These are phyloP conservation scores for Trichosanthes truncata DNA, from an alignment of 306 rosid genomes.

Conservation along the genomic window DNA sequence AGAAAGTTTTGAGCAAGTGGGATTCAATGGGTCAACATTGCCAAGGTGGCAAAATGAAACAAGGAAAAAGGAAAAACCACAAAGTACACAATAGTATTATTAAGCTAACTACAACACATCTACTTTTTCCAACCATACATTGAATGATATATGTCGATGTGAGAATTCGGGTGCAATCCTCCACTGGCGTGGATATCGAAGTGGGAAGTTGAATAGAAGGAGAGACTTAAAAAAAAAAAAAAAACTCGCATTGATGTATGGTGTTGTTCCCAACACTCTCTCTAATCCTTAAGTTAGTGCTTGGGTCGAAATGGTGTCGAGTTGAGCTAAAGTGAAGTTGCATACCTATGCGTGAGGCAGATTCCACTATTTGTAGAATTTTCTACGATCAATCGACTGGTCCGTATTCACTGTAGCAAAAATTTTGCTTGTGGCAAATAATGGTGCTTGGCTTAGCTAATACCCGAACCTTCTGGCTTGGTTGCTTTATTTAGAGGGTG, in stretches of 20 bases:
- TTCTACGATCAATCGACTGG: too few relatives aligned
- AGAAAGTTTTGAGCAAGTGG: not conserved
- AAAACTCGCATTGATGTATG: not conserved
- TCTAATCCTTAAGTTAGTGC: not conserved
- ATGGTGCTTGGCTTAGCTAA: too few relatives aligned
- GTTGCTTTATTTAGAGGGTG: too few relatives aligned
- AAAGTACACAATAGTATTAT: not conserved
- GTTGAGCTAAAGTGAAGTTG: not conserved
- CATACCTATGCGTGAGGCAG: too few relatives aligned
- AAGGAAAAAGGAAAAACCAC: not conserved
- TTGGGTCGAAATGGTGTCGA: not conserved
- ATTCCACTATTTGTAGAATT: too few relatives aligned
- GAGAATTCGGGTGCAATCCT: not conserved
- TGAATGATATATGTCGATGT: not conserved
- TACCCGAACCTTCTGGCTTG: too few relatives aligned
- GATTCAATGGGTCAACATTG: not conserved
- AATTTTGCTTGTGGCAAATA: too few relatives aligned
- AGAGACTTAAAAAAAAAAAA: too few relatives aligned
- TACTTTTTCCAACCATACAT: not conserved
- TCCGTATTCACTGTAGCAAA: too few relatives aligned
- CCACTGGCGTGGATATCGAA: not conserved
- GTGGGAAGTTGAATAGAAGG: not conserved
- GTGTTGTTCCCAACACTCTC: not conserved
- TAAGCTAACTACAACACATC: not conserved
- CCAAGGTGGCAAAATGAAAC: not conserved